Evolutionary conservation across 2,329 filamentous ascomycete genomes (phyloP).

Genomic region (Penicillium frequentans): DNA sequence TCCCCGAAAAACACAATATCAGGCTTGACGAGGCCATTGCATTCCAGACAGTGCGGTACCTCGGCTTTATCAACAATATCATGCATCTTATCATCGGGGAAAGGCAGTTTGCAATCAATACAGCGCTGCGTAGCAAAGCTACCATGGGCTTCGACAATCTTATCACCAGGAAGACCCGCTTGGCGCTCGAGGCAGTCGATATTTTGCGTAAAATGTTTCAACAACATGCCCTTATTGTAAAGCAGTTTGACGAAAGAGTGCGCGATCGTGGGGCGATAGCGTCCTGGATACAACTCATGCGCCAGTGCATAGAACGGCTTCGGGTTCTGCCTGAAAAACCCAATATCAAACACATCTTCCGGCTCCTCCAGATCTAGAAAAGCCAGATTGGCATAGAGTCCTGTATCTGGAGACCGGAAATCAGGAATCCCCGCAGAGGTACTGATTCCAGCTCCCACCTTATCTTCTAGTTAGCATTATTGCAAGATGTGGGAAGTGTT

Average conservation of each 20-base stretch:
- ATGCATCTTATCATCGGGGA: slow-evolving; percentile 72
- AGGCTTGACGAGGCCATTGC: slow-evolving; percentile 81
- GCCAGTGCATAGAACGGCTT: slow-evolving; percentile 90
- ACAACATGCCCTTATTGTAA: slow-evolving; percentile 72
- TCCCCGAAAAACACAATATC: slow-evolving; percentile 96
- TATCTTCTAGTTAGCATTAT: slow-evolving; percentile 1
- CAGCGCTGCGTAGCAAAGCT: slow-evolving; percentile 91
- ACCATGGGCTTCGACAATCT: slow-evolving; percentile 90
- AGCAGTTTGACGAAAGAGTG: slow-evolving; percentile 87
- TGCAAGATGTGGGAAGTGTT: not conserved
- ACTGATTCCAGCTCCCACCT: slow-evolving; percentile 80
- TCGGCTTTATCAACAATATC: slow-evolving; percentile 64
- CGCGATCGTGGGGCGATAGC: slow-evolving; percentile 82
- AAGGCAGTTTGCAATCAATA: slow-evolving; percentile 78
- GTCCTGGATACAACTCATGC: slow-evolving; percentile 87
- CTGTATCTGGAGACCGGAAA: slow-evolving; percentile 89
- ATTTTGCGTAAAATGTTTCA: slow-evolving; percentile 94
- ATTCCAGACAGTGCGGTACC: slow-evolving; percentile 70
- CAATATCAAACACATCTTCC: slow-evolving; percentile 92
- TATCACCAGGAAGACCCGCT: slow-evolving; percentile 77
- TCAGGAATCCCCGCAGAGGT: slow-evolving; percentile 69
- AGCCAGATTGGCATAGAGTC: slow-evolving; percentile 88
- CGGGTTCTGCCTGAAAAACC: slow-evolving; percentile 81
- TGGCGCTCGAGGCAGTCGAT: slow-evolving; percentile 91
- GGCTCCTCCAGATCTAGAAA: slow-evolving; percentile 82